A percentile compares a stretch with the other conserved stretches of the same genome.
phyloP scores from a whole-genome alignment of 2,329 filamentous ascomycete species.

The Scedosporium aurantiacum region DNA sequence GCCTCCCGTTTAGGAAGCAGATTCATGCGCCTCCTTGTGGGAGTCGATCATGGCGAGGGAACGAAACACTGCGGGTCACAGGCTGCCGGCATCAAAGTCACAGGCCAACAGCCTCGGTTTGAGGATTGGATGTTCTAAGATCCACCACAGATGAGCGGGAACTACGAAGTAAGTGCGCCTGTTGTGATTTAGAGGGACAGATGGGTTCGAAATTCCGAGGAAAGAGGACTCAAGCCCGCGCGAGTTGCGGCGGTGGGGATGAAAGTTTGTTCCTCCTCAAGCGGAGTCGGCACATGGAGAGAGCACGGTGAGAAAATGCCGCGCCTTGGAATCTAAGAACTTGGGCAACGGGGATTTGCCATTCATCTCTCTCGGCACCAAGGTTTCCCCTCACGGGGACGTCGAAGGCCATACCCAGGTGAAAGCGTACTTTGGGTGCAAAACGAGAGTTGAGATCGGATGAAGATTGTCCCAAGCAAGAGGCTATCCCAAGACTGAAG shows the following conservation, averaged over 20 bases:
- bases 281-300: neutral
- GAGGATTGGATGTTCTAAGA: neutral
- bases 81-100: constrained; percentile 1
- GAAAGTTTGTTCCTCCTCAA: no score
- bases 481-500: neutral
- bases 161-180: neutral
- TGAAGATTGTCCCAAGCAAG: neutral
- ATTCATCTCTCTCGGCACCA: neutral
- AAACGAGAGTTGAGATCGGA: neutral
- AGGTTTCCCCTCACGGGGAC: neutral
- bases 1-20: neutral
- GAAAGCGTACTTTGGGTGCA: neutral
- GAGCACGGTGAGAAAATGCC: neutral
- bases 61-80: constrained; percentile 7
- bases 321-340: neutral
- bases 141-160: neutral
- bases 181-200: neutral
- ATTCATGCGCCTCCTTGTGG: constrained; percentile 1
- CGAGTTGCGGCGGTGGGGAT: no score
- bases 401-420: neutral
- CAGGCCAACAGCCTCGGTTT: constrained; percentile 3
- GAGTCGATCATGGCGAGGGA: constrained; percentile 4
- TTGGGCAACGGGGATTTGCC: neutral
- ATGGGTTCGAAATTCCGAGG: neutral
- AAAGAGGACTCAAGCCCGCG: no score